phyloP scores from a whole-genome alignment of 2,329 filamentous ascomycete species.

The Cadophora gregata region DNA sequence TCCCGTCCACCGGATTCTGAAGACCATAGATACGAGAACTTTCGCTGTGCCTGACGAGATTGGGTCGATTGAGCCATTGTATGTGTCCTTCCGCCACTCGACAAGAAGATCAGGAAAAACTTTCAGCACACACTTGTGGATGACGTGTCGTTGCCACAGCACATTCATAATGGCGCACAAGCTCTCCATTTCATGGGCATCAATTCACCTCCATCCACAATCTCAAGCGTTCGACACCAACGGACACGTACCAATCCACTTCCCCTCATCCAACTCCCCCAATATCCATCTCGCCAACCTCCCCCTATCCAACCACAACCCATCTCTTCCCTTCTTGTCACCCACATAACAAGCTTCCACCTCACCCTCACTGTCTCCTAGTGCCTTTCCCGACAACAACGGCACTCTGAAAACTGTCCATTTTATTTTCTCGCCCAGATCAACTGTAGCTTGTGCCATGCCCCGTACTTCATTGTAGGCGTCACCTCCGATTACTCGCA shows the following conservation, averaged over 20 bases:
- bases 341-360: conserved; percentile 36
- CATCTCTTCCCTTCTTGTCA: conserved; percentile 35
- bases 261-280: conserved; percentile 35
- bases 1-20: too few species aligned
- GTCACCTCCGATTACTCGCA: conserved; percentile 36
- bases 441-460: conserved; percentile 36
- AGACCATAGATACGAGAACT: too few species aligned
- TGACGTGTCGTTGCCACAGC: too few species aligned
- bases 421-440: conserved; percentile 32
- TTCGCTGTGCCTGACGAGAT: too few species aligned
- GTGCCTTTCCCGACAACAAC: conserved; percentile 29
- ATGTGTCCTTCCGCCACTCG: too few species aligned
- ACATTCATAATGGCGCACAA: too few species aligned
- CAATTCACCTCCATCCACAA: conserved; percentile 8
- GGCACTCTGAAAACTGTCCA: conserved; percentile 41
- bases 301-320: conserved; percentile 35
- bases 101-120: too few species aligned
- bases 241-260: conserved; percentile 35
- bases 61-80: too few species aligned
- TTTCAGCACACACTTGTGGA: too few species aligned
- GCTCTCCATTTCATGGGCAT: not conserved
- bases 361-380: conserved; percentile 30
- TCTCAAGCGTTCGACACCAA: conserved; percentile 39
- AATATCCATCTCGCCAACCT: conserved; percentile 38
- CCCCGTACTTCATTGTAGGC: conserved; percentile 34